phyloP scores from a whole-genome alignment of 805 yeast genomes.

The Cyberlindnera subsufficiens region DNA sequence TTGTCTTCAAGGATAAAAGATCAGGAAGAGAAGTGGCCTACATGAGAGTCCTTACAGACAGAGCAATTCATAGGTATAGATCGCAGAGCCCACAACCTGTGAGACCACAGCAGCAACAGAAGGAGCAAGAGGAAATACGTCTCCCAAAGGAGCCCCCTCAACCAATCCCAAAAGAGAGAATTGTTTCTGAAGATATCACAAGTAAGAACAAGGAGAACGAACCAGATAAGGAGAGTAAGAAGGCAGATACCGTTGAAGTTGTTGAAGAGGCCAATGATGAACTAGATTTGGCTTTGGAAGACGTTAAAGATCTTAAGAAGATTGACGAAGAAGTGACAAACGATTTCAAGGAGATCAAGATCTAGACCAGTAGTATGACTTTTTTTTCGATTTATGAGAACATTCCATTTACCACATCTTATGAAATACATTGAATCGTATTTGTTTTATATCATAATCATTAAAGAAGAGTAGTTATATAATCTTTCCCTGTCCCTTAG shows the following conservation, averaged over 20 bases:
- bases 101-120: constrained; percentile 2
- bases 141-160: constrained; percentile 2
- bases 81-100: constrained; percentile 8
- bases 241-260: background rate
- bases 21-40: constrained; percentile 41
- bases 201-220: constrained; percentile 10
- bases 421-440: no score
- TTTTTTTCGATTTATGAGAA: background rate
- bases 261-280: constrained; percentile 1
- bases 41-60: constrained; percentile 32
- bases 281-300: constrained; percentile 2
- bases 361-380: constrained; percentile 4
- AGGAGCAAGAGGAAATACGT: constrained; percentile 1
- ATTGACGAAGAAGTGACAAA: background rate
- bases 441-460: no score
- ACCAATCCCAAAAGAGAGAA: constrained; percentile 10
- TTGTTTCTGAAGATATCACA: constrained; percentile 19
- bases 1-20: constrained; percentile 60
- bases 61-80: constrained; percentile 22
- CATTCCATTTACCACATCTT: background rate
- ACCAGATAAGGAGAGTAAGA: background rate
- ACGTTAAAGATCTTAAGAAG: background rate
- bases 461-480: no score
- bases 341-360: constrained; percentile 20
- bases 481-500: no score